Evolutionary conservation across 2,329 filamentous ascomycete species (phyloP).

Genomic region (Acrocalymma vagum): DNA sequence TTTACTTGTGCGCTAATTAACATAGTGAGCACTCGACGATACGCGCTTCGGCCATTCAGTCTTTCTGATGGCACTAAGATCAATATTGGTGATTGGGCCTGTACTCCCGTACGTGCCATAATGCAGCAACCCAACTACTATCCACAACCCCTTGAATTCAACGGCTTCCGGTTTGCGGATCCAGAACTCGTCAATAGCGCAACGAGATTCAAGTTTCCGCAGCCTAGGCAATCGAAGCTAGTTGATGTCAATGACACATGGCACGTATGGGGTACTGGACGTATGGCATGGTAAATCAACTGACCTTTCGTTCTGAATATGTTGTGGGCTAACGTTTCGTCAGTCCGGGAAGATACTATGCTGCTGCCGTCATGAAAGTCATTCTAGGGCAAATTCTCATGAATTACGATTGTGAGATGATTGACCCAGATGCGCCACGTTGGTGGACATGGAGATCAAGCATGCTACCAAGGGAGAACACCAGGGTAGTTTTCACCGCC

Average conservation of each 20-base stretch:
- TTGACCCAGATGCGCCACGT: neutral
- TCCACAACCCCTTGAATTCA: conserved; percentile 8
- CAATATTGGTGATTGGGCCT: conserved; percentile 15
- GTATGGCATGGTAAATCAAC: conserved; percentile 10
- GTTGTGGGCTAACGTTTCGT: neutral
- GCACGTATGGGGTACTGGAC: conserved; percentile 13
- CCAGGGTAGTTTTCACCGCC: too few species aligned
- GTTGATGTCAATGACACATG: conserved; percentile 3
- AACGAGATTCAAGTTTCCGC: neutral
- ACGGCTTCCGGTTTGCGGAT: conserved; percentile 16
- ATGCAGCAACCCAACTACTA: conserved; percentile 5
- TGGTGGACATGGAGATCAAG: conserved; percentile 7
- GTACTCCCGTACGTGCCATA: conserved; percentile 11
- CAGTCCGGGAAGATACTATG: conserved; percentile 10
- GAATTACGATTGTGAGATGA: conserved; percentile 7
- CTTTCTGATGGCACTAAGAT: conserved; percentile 13
- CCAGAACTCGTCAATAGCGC: neutral
- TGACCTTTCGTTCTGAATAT: neutral
- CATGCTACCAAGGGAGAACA: conserved; percentile 1
- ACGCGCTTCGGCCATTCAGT: conserved; percentile 13
- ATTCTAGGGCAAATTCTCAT: conserved; percentile 2
- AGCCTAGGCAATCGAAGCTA: conserved; percentile 1
- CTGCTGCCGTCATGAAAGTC: conserved; percentile 5
- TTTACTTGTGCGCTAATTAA: neutral
- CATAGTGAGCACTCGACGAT: conserved; percentile 11